phyloP scores from a whole-genome alignment of 352 stramenopile species.

The Phytophthora tubulina region DNA sequence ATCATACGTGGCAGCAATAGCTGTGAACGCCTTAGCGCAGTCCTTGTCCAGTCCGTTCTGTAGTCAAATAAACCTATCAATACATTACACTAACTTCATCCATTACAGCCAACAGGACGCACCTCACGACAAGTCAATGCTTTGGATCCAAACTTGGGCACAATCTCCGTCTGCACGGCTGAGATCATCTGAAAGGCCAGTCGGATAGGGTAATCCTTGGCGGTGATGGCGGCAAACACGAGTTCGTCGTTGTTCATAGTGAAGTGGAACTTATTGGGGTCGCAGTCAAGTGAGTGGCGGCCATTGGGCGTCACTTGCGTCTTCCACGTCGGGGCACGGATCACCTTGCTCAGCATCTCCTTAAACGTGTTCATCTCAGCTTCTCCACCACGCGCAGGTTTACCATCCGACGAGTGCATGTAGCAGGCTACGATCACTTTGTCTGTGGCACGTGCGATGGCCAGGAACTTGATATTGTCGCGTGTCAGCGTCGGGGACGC shows the following conservation, averaged over 20 bases:
- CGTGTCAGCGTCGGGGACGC: constrained; percentile 58
- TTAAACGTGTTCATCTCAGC: constrained; percentile 73
- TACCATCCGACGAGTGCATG: constrained; percentile 67
- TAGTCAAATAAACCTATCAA: constrained; percentile 7
- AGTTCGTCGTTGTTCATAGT: constrained; percentile 91
- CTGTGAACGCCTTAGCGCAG: constrained; percentile 66
- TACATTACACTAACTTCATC: constrained; percentile 6
- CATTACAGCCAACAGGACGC: constrained; percentile 1
- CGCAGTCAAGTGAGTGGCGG: constrained; percentile 87
- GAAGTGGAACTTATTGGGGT: constrained; percentile 91
- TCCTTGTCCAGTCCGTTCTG: constrained; percentile 84
- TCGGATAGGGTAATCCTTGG: constrained; percentile 86
- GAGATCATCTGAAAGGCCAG: constrained; percentile 87
- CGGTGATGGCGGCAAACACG: constrained; percentile 82
- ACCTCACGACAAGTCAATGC: constrained; percentile 83
- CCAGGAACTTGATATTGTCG: constrained; percentile 89
- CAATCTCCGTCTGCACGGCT: constrained; percentile 78
- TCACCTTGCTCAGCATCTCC: constrained; percentile 87
- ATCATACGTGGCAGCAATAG: constrained; percentile 80
- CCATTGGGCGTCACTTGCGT: constrained; percentile 87
- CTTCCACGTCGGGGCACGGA: constrained; percentile 87
- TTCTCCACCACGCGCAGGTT: constrained; percentile 44
- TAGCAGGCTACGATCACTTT: constrained; percentile 86
- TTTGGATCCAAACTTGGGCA: constrained; percentile 81
- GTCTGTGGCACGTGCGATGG: constrained; percentile 81